A percentile compares a stretch with the other conserved stretches of the same genome.
Evolutionary conservation across 164 flowering plant genomes (phyloP).

Genomic region (Pachysandra terminalis): DNA sequence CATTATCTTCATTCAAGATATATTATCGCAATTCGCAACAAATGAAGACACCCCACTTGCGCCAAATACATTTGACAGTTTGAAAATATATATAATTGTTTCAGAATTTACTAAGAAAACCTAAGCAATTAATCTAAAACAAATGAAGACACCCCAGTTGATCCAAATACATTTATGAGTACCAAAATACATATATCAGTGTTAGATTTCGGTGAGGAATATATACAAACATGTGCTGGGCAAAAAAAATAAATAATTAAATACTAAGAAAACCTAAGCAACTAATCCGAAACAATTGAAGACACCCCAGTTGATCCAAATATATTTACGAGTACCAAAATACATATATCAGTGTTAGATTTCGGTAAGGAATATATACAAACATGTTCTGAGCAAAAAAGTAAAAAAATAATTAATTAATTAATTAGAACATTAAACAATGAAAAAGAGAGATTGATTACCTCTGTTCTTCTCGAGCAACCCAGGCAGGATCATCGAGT

Average conservation of each 20-base stretch:
- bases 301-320: not conserved
- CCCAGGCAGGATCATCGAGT: conserved; percentile 60
- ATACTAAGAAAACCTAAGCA: not conserved
- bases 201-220: not conserved
- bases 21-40: too few species aligned
- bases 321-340: not conserved
- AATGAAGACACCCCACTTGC: too few species aligned
- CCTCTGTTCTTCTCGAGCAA: conserved; percentile 66
- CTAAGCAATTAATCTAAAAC: not conserved
- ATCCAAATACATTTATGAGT: not conserved
- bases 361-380: not conserved
- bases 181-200: not conserved
- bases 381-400: not conserved
- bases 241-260: not conserved
- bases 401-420: too few species aligned
- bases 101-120: not conserved
- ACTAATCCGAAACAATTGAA: not conserved
- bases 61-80: too few species aligned
- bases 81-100: too few species aligned
- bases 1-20: too few species aligned
- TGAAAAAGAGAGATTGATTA: conserved; percentile 19
- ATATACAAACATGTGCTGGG: not conserved
- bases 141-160: not conserved
- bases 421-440: not conserved
- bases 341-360: not conserved